Conservation (phyloP, 495 filamentous ascomycete genomes). For the Aspergillus baeticus region DNA sequence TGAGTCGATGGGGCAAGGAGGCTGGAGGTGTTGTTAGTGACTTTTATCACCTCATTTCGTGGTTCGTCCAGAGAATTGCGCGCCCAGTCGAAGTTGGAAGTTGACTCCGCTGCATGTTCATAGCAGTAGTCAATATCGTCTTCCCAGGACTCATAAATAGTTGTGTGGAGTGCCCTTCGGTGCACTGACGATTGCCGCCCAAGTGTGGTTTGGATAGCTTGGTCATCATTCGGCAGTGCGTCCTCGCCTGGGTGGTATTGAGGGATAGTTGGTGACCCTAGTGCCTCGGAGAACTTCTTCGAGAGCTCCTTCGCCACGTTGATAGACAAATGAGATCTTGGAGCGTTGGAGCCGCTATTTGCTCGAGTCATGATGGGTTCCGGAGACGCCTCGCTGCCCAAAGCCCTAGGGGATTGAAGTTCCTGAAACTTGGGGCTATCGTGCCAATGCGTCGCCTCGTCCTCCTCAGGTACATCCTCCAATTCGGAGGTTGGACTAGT, state of each 20-base stretch:
- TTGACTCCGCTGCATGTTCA: slow-evolving; percentile 83
- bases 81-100: slow-evolving; percentile 88
- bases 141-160: slow-evolving; percentile 73
- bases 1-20: neutral
- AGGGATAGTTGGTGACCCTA: slow-evolving; percentile 42
- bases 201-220: neutral
- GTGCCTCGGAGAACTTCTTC: slow-evolving; percentile 37
- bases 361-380: slow-evolving; percentile 4
- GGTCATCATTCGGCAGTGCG: neutral
- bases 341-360: slow-evolving; percentile 9
- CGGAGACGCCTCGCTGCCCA: neutral
- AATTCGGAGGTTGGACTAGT: slow-evolving; percentile 46
- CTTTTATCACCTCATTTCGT: slow-evolving; percentile 17
- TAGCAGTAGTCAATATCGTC: slow-evolving; percentile 95
- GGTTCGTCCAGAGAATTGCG: slow-evolving; percentile 43
- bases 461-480: slow-evolving; percentile 75
- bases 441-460: slow-evolving; percentile 41
- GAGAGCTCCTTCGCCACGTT: slow-evolving; percentile 34
- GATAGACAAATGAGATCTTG: slow-evolving; percentile 31
- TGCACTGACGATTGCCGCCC: slow-evolving; percentile 12
- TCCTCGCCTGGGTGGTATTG: slow-evolving; percentile 12
- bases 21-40: slow-evolving; percentile 16
- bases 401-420: slow-evolving; percentile 9
- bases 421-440: slow-evolving; percentile 26
- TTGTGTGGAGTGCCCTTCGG: slow-evolving; percentile 17